Base-by-base conservation (phyloP, 495 filamentous ascomycete species). In the Daldinia caldariorum region DNA sequence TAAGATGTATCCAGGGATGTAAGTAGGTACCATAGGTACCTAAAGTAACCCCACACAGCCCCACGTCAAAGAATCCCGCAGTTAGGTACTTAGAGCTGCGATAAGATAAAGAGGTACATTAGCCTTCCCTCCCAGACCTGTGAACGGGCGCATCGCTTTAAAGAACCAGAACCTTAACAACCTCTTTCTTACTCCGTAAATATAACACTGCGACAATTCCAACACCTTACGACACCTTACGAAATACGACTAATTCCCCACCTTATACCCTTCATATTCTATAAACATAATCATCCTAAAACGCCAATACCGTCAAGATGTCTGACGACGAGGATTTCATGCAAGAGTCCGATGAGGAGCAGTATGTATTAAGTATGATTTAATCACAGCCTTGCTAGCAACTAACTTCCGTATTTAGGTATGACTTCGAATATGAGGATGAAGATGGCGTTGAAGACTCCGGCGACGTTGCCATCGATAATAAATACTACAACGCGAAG, bases 401-500 rank as follows among this genome's bases (percentile, higher is more conserved):
- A 13, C 43, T 47, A 4, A 47, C 9, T 20, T 47, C 20, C 18
- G 18, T 9, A 26, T 26, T 26, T 26, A 47, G 43, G 89, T 89
- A 79, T 47, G 95, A 97, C 80, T 98, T 97, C 76, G 95, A 99
- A 68, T 97, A 97, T 79, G 92, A 89, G 43, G 88, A 94, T 76
- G 90, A 92, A 65, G 94, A 96, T 67, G 95, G 94, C 16, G 50
- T n/a, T 16, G 92, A 97, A 49, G 90, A 97, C 50, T 87, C 84
- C 39, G 92, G 90, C 20, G 92, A 97, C 78, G 90, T 97, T 71
- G 94, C 94, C 63, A 94, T 98, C 76, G 96, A 98, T 79, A 99
- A 99, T 83, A 97, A 97, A 82, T 99, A 99, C 83, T 99, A 98
- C 85, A 98, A 97, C 82, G 95, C 95, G 29, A 99, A 99, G 82